Conservation (phyloP, 345 rosid species). For the Aegle marmelos region DNA sequence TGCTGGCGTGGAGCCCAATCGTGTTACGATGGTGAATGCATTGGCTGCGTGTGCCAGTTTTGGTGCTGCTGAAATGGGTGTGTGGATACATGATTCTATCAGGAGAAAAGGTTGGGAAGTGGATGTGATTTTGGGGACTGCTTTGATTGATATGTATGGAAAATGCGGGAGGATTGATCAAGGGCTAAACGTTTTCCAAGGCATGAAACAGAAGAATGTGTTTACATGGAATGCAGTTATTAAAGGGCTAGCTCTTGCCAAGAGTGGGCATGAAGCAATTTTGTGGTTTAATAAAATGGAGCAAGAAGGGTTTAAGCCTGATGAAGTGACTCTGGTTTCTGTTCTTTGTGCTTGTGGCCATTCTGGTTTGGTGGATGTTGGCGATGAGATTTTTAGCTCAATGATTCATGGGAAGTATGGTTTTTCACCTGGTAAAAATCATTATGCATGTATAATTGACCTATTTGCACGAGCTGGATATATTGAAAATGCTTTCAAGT, state of each 20-base stretch:
- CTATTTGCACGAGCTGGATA: slow-evolving; percentile 40
- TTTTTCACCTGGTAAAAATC: slow-evolving; percentile 39
- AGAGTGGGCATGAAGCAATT: slow-evolving; percentile 46
- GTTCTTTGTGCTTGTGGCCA: slow-evolving; percentile 55
- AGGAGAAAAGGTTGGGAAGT: slow-evolving; percentile 45
- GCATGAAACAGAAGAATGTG: slow-evolving; percentile 47
- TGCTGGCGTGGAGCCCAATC: slow-evolving; percentile 46
- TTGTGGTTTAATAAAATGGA: slow-evolving; percentile 43
- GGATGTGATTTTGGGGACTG: slow-evolving; percentile 53
- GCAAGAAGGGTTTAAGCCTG: slow-evolving; percentile 35
- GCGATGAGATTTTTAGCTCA: slow-evolving; percentile 38
- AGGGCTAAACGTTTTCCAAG: slow-evolving; percentile 34
- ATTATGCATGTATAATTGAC: slow-evolving; percentile 50
- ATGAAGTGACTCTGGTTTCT: slow-evolving; percentile 45
- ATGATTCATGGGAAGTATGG: slow-evolving; percentile 42
- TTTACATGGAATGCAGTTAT: slow-evolving; percentile 52
- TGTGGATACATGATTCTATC: slow-evolving; percentile 52
- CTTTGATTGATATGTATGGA: slow-evolving; percentile 50
- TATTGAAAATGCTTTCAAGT: slow-evolving; percentile 38
- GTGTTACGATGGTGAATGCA: slow-evolving; percentile 57
- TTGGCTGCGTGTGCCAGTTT: slow-evolving; percentile 42
- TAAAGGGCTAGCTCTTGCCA: slow-evolving; percentile 46
- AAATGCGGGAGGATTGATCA: slow-evolving; percentile 50
- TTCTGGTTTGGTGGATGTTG: slow-evolving; percentile 42
- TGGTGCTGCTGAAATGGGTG: slow-evolving; percentile 50